These are phyloP conservation scores for Oidiodendron maius DNA, from an alignment of 495 filamentous ascomycete genomes.

Conservation along the genomic window DNA sequence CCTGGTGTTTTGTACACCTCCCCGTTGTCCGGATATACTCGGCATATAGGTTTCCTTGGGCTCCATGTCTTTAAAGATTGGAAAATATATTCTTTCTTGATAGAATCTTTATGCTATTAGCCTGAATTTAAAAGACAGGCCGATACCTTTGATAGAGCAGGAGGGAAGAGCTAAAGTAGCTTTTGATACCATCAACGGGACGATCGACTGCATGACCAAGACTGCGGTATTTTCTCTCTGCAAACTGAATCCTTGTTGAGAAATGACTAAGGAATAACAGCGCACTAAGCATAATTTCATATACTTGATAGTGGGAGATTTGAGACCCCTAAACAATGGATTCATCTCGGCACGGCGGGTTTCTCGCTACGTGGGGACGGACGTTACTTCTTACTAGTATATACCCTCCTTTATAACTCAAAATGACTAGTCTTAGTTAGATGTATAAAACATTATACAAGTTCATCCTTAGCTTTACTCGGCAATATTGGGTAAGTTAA, in stretches of 20 bases:
- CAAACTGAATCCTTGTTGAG: neutral
- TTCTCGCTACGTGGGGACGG: too few relatives aligned
- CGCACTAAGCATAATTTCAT: slow-evolving; percentile 1
- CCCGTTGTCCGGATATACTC: slow-evolving; percentile 1
- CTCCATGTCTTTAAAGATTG: neutral
- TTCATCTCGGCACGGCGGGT: too few relatives aligned
- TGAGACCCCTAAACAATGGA: too few relatives aligned
- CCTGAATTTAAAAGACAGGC: neutral
- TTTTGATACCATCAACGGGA: slow-evolving; percentile 1
- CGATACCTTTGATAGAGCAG: slow-evolving; percentile 1
- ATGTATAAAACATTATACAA: too few relatives aligned
- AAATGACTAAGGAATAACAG: neutral
- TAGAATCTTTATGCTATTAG: neutral
- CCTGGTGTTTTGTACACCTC: neutral
- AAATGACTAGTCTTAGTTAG: too few relatives aligned
- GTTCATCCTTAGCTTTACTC: too few relatives aligned
- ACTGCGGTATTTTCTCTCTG: neutral
- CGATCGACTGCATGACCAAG: slow-evolving; percentile 1
- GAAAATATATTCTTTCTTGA: slow-evolving; percentile 2
- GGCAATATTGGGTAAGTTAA: too few relatives aligned
- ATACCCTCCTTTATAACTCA: too few relatives aligned
- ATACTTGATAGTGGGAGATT: slow-evolving; percentile 1
- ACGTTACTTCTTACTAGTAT: too few relatives aligned
- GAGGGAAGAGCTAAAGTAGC: neutral
- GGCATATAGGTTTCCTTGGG: neutral